Percentiles rank a stretch among this genome's conserved stretches.
Evolutionary conservation across 306 rosid genomes (phyloP).

Genomic region (Carpinus fangiana): DNA sequence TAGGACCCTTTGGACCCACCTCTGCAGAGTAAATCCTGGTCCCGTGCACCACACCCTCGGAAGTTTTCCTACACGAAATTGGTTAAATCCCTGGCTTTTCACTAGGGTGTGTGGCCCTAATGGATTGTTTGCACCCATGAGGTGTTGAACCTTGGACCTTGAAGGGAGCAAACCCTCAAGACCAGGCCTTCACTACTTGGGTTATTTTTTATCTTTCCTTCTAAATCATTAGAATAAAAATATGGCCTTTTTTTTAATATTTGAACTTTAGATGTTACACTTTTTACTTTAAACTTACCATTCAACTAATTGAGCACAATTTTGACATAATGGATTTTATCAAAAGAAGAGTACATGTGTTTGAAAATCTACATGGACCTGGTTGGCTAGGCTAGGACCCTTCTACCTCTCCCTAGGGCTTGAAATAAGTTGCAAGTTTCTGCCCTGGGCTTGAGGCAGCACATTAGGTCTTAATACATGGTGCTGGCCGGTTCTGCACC

Average conservation of each 20-base stretch:
- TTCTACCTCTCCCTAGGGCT: neutral
- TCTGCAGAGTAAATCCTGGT: too few species aligned
- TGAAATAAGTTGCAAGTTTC: constrained; percentile 2
- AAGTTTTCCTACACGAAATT: too few species aligned
- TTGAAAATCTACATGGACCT: neutral
- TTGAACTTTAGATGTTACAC: neutral
- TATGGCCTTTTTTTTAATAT: neutral
- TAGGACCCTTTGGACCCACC: too few species aligned
- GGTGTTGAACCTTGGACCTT: too few species aligned
- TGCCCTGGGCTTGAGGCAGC: neutral
- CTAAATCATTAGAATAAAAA: neutral
- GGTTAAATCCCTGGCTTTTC: too few species aligned
- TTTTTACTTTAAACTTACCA: neutral
- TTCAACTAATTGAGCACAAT: neutral
- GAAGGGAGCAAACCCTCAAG: too few species aligned
- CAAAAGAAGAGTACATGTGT: neutral
- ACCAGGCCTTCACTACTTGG: too few species aligned
- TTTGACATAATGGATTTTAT: neutral
- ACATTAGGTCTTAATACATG: neutral
- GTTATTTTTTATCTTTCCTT: neutral
- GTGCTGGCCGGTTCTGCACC: neutral
- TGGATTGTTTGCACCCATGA: too few species aligned
- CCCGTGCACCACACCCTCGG: too few species aligned
- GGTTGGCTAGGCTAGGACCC: neutral
- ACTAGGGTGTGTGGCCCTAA: too few species aligned